Base-by-base conservation (phyloP, 768 basidiomycete species). In the Ramaria rubella region DNA sequence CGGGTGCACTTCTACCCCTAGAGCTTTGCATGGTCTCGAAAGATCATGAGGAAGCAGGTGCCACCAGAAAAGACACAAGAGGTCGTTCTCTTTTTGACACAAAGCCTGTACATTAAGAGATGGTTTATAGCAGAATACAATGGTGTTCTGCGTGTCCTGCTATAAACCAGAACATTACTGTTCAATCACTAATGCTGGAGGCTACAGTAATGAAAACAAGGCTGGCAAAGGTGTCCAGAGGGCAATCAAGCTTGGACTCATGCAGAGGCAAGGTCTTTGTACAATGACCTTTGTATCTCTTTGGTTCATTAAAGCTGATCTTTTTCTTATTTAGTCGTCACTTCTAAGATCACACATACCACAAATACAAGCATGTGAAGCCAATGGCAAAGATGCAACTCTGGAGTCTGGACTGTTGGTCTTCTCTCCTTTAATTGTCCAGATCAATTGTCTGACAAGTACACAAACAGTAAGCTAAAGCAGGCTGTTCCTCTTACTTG, bases 171-270 rank as follows among this genome's bases (percentile, higher is more conserved):
- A n/a, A n/a, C n/a, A n/a, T n/a, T 93, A 91, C 68, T 82, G 92
- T 59, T 85, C 94, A 54, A 76, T 95, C 55, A 91, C 93, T 56
- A 86, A 88, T 59, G 90, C 90, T 30, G 81, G 82, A 61, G 89
- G 90, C 72, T 93, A 92, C 68, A 90, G 87, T 7, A 94, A 95
- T 61, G 93, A 95, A 72, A 87, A 84, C 64, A 83, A 92, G 69
- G 86, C 87, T 4, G 90, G 88, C 1, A 77, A 83, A 63, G 91
- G 91, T 60, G 78, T 94, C 57, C 77, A 75, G 52, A 81, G 83
- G 14, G 91, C 90, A n/a, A 79, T 94, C 61, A 67, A 73, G 38
- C 89, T 90, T 6, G 90, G 92, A 14, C 66, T 94, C 34, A 86
- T 95, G 57, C 91, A 87, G 71, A 80, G 93, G 33, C 88, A 92